Conservation (phyloP, 1,284 basidiomycete species). For the Takashimella koratensis region DNA sequence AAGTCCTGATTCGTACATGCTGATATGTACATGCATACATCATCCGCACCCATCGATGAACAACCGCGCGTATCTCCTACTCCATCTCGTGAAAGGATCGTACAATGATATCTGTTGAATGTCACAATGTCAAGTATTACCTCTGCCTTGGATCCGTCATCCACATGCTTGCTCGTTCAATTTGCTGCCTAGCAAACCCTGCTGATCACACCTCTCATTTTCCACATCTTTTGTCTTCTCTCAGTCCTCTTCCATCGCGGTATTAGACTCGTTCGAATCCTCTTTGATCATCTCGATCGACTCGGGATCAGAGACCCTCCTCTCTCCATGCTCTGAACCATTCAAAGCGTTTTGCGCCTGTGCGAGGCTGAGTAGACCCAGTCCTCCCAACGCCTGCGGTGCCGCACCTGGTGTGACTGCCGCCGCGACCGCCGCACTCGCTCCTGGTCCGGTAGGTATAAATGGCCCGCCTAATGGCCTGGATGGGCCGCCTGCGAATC, state of each 20-base stretch:
- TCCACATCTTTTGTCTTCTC: not conserved
- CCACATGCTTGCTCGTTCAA: too few relatives aligned
- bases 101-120: too few relatives aligned
- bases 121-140: too few relatives aligned
- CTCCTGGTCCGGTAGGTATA: slow-evolving; percentile 21
- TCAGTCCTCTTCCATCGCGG: slow-evolving; percentile 30
- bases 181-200: too few relatives aligned
- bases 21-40: too few relatives aligned
- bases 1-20: too few relatives aligned
- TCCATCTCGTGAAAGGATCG: too few relatives aligned
- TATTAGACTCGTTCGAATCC: slow-evolving; percentile 8
- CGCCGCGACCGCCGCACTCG: slow-evolving; percentile 12
- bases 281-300: slow-evolving; percentile 18
- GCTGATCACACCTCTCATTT: too few relatives aligned
- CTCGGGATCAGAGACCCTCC: slow-evolving; percentile 3
- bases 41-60: too few relatives aligned
- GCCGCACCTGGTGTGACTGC: slow-evolving; percentile 12
- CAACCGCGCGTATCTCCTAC: too few relatives aligned
- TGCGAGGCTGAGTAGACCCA: slow-evolving; percentile 38
- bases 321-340: slow-evolving; percentile 3
- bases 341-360: too few relatives aligned
- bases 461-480: slow-evolving; percentile 25
- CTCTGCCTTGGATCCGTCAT: too few relatives aligned
- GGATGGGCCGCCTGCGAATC: slow-evolving; percentile 6
- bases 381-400: slow-evolving; percentile 27